These are phyloP conservation scores for Cladophialophora chaetospira DNA, from an alignment of 2,329 filamentous ascomycete species.

Conservation along the genomic window DNA sequence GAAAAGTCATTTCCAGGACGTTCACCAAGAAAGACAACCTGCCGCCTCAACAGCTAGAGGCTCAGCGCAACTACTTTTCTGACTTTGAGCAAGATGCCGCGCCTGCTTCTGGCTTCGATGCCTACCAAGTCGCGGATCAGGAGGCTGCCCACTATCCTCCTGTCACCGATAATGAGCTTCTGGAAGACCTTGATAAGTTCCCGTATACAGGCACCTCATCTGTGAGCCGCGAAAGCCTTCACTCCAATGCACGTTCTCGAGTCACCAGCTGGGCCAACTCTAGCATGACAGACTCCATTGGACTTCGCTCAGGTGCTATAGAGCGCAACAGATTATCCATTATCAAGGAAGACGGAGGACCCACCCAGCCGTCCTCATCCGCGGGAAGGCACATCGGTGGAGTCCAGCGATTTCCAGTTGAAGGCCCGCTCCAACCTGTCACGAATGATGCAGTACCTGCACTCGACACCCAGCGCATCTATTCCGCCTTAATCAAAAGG, in stretches of 20 bases:
- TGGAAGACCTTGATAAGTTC: constrained; percentile 24
- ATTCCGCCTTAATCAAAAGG: constrained; percentile 47
- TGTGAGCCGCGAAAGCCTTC: constrained; percentile 30
- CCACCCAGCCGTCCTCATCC: constrained; percentile 36
- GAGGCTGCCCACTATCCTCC: constrained; percentile 16
- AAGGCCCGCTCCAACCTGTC: constrained; percentile 33
- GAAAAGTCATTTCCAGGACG: constrained; percentile 43
- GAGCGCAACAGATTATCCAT: constrained; percentile 45
- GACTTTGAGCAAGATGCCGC: constrained; percentile 29
- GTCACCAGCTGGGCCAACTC: constrained; percentile 55
- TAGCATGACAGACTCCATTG: constrained; percentile 43
- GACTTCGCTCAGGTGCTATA: constrained; percentile 35
- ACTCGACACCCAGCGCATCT: constrained; percentile 45
- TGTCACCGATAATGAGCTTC: constrained; percentile 10
- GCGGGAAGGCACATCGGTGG: constrained; percentile 34
- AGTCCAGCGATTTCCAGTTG: constrained; percentile 36
- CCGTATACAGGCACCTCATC: constrained; percentile 17
- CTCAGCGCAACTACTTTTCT: constrained; percentile 31
- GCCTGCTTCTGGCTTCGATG: constrained; percentile 22
- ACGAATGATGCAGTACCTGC: constrained; percentile 27
- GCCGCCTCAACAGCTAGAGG: constrained; percentile 34
- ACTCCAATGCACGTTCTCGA: constrained; percentile 39
- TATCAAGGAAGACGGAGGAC: constrained; percentile 45
- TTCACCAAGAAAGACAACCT: constrained; percentile 29
- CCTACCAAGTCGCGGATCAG: constrained; percentile 14